Evolutionary conservation across 2,329 filamentous ascomycete genomes (phyloP).

Genomic region (Thyridium curvatum): DNA sequence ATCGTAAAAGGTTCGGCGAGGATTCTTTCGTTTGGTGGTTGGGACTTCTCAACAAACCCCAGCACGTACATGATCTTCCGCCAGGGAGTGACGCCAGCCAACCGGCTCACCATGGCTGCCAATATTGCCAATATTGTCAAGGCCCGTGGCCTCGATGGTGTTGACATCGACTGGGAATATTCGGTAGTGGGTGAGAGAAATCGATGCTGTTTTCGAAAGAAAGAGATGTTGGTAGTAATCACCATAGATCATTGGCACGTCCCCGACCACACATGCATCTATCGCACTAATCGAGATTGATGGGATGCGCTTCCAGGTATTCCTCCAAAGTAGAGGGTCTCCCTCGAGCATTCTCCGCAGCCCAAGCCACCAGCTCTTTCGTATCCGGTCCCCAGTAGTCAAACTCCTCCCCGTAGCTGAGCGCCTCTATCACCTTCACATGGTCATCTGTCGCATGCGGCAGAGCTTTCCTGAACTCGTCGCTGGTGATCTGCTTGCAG

Average conservation of each 20-base stretch:
- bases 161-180: too few species aligned
- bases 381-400: conserved; percentile 26
- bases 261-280: too few species aligned
- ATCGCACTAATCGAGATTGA: conserved; percentile 2
- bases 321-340: conserved; percentile 24
- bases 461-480: conserved; percentile 8
- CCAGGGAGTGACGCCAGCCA: conserved; percentile 5
- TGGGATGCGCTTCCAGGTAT: conserved; percentile 20
- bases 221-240: too few species aligned
- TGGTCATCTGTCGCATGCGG: conserved; percentile 7
- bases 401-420: conserved; percentile 19
- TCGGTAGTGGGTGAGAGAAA: too few species aligned
- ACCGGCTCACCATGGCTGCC: conserved; percentile 1
- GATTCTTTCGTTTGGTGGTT: conserved; percentile 38
- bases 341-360: conserved; percentile 18
- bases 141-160: too few species aligned
- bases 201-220: too few species aligned
- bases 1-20: conserved; percentile 22
- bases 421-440: conserved; percentile 11
- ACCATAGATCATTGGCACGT: too few species aligned
- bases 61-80: conserved; percentile 30
- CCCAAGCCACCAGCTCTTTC: conserved; percentile 21
- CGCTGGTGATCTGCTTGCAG: conserved; percentile 7
- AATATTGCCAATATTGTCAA: too few species aligned
- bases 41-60: conserved; percentile 30